Percentiles rank a stretch among this genome's conserved stretches.
phyloP scores from a whole-genome alignment of 2,329 filamentous ascomycete genomes.

The Aspergillus niger region DNA sequence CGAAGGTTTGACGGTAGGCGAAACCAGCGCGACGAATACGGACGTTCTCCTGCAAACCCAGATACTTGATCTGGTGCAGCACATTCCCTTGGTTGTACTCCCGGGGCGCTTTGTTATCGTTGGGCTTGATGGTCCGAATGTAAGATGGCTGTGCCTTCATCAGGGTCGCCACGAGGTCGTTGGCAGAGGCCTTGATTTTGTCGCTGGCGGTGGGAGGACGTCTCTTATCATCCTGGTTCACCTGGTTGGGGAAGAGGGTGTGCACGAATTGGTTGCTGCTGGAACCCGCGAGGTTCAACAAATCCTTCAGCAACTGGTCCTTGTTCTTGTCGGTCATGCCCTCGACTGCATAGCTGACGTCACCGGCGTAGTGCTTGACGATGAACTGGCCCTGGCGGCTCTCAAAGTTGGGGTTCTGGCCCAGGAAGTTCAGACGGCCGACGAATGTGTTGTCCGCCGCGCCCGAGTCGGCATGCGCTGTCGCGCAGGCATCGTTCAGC shows the following conservation, averaged over 20 bases:
- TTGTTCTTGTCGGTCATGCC: constrained; percentile 99
- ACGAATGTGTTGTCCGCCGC: constrained; percentile 97
- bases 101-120: constrained; percentile 94
- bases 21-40: constrained; percentile 95
- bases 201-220: constrained; percentile 93
- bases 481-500: constrained; percentile 96
- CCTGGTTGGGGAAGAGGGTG: constrained; percentile 83
- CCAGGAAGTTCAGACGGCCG: constrained; percentile 86
- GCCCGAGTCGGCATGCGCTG: constrained; percentile 91
- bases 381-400: constrained; percentile 95
- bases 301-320: constrained; percentile 91
- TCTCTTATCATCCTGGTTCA: constrained; percentile 93
- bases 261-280: constrained; percentile 87
- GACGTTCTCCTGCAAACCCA: constrained; percentile 98
- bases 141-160: constrained; percentile 98
- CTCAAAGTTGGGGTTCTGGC: constrained; percentile 82
- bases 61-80: constrained; percentile 97
- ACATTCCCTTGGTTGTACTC: constrained; percentile 94
- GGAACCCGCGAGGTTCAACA: constrained; percentile 80
- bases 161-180: constrained; percentile 88
- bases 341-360: constrained; percentile 90
- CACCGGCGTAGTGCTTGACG: constrained; percentile 97
- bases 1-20: constrained; percentile 93
- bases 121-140: constrained; percentile 98
- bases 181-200: constrained; percentile 92